Evolutionary conservation across 176 grass and related monocot genomes (phyloP), one percentile per base, ranked within the genome.

Genomic region (Thinopyrum elongatum): DNA sequence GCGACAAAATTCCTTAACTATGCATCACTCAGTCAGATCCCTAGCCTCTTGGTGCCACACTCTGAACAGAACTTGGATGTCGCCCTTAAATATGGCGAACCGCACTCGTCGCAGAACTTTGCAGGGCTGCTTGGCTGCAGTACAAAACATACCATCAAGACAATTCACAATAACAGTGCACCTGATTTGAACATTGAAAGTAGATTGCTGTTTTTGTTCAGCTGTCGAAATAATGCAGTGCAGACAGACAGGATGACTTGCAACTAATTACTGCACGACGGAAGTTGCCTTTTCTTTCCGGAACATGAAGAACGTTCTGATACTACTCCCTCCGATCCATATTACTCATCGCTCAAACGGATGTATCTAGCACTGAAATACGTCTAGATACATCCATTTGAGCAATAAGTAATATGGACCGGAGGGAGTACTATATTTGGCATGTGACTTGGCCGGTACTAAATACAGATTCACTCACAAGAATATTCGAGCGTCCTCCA

Each of bases 11-110:
- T 44, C 22, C 70, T 39, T 26, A 28, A n/a, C 25, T 27, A 28
- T 28, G 49, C 5, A 53, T 53, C 47, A 19, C 15, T 57, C 53
- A 57, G 47, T 57, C 27, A 55, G 67, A 83, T 92, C 22, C 95
- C 95, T 86, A 98, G 71, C 91, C 95, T 88, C 80, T 95, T 98
- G 59, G 93, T 93, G 55, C 95, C 95, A 70, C 93, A 98, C 58
- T 95, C 95, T 21, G 93, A 98, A 87, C 93, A 98, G 84, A 98
- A 98, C 30, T 98, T 98, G 0, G 95, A 98, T 66, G 93, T 92
- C 47, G 90, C 89, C 90, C 95, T 95, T 66, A 98, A 63, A 89
- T 93, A 98, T 13, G 93, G 91, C 16, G 87, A 91, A 34, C 95
- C 95, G 69, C 93, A 98, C 84, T 98, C 95, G 46, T 98, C 93